Conservation (phyloP, 1,139 yeast genomes). For the Yarrowia galli region DNA sequence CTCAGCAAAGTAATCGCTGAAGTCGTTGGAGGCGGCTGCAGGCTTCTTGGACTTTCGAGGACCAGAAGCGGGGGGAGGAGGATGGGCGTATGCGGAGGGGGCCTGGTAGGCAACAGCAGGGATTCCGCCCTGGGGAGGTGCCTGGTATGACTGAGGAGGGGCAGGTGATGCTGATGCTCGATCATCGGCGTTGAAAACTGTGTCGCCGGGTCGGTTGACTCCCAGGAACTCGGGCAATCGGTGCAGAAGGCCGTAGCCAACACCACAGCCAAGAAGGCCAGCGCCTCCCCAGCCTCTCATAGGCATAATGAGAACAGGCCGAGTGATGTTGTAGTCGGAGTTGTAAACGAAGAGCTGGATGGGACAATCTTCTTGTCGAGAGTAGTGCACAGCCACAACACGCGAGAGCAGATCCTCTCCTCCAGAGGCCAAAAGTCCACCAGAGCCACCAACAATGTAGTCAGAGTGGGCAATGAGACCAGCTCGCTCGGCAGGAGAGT, state of each 20-base stretch:
- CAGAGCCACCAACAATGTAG: slow-evolving; percentile 88
- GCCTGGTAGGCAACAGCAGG: slow-evolving; percentile 42
- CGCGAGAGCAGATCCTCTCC: slow-evolving; percentile 83
- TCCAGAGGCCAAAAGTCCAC: slow-evolving; percentile 80
- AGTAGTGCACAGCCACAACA: slow-evolving; percentile 56
- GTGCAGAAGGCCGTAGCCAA: slow-evolving; percentile 90
- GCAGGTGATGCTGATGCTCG: slow-evolving; percentile 42
- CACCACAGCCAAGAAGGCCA: slow-evolving; percentile 91
- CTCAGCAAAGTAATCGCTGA: slow-evolving; percentile 51
- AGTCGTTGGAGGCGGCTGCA: slow-evolving; percentile 42
- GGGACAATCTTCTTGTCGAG: slow-evolving; percentile 42
- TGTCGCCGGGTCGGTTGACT: slow-evolving; percentile 48
- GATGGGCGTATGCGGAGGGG: slow-evolving; percentile 41
- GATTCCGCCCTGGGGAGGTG: slow-evolving; percentile 39
- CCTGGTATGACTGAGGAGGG: slow-evolving; percentile 36
- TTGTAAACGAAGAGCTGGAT: slow-evolving; percentile 80
- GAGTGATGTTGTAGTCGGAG: slow-evolving; percentile 79
- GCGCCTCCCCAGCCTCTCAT: slow-evolving; percentile 65
- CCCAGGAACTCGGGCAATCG: slow-evolving; percentile 63
- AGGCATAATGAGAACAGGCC: slow-evolving; percentile 85
- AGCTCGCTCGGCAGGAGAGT: slow-evolving; percentile 85
- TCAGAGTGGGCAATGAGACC: slow-evolving; percentile 87
- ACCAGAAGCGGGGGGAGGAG: slow-evolving; percentile 38
- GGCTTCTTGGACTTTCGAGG: slow-evolving; percentile 38
- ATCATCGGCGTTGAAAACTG: slow-evolving; percentile 48